Base-by-base conservation (phyloP, 192 early-diverging fungal species). In the Mortierella hygrophila region DNA sequence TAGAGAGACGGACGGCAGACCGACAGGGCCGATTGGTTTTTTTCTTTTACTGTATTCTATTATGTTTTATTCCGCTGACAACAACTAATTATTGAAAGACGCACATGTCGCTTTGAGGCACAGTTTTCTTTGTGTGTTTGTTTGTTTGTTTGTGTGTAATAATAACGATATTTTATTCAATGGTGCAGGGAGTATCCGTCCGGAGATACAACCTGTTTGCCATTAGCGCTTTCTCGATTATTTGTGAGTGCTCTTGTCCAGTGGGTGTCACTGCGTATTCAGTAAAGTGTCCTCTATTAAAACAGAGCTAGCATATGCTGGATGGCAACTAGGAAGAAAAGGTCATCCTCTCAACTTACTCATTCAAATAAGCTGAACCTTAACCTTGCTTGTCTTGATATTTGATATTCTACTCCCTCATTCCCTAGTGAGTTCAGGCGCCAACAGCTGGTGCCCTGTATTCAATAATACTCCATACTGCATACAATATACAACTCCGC, bases 81-180 rank as follows among this genome's bases (percentile, higher is more conserved):
- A 65, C 29, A 65, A 65, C n/a, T 11, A 65, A 32, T 15, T 65
- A 65, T 32, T 65, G 60, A 65, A 10, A 10, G 57, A 65, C 60
- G 60, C 60, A 65, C 60, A 65, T 65, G 60, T 65, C 60, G 60
- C 60, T 65, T 65, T 65, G 60, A 65, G 60, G 60, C 60, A 65
- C 32, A 15, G 29, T 65, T 65, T 32, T 65, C 23, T 65, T 65
- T 65, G 60, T 65, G 11, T 65, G 60, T 65, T 32, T 65, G 38
- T 40, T 40, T 40, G 38, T 40, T 40, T 40, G 38, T 40, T 40
- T 40, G 38, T 40, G 60, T 15, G 60, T 10, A 65, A 65, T 32
- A 65, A 65, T 65, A 65, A 65, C 44, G 32, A 65, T 65, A 65
- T 65, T 65, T 11, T 60, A 60, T 60, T 60, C 55, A 60, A 60